Percentiles rank a stretch among this genome's conserved stretches.
Conservation (phyloP, 2,329 filamentous ascomycete species). For the Diaporthe sp. region DNA sequence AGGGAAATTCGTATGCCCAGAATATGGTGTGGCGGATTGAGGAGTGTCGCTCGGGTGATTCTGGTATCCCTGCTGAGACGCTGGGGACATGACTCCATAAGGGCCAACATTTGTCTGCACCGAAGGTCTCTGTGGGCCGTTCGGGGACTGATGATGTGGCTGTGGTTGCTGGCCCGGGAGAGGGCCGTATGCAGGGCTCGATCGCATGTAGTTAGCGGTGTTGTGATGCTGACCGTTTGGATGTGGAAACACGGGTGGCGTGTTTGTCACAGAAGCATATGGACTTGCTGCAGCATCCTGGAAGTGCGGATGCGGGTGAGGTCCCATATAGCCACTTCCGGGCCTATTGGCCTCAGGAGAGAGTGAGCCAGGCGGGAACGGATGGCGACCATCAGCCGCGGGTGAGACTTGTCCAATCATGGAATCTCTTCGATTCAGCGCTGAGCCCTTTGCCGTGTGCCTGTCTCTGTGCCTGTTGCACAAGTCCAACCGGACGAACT, state of each 20-base stretch:
- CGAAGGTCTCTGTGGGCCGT: conserved; percentile 59
- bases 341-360: conserved; percentile 65
- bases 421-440: conserved; percentile 81
- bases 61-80: conserved; percentile 64
- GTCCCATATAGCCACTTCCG: conserved; percentile 57
- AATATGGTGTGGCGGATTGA: conserved; percentile 63
- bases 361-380: conserved; percentile 58
- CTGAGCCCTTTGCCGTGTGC: conserved; percentile 84
- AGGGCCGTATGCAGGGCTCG: conserved; percentile 54
- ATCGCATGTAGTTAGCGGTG: conserved; percentile 61
- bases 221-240: conserved; percentile 52
- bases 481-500: conserved; percentile 94
- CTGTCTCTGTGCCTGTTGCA: conserved; percentile 88
- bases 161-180: conserved; percentile 49
- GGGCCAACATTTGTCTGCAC: conserved; percentile 62
- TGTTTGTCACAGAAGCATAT: conserved; percentile 62
- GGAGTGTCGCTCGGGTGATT: conserved; percentile 61
- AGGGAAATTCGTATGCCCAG: conserved; percentile 72
- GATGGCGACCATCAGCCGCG: conserved; percentile 56
- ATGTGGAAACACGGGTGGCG: conserved; percentile 55
- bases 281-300: conserved; percentile 60
- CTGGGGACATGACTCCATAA: conserved; percentile 68
- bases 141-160: conserved; percentile 57
- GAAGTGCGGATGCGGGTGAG: conserved; percentile 61
- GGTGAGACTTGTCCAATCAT: conserved; percentile 68